Evolutionary conservation across 768 basidiomycete species (phyloP), one percentile per base, ranked within the genome.

Genomic region (Bullera alba): DNA sequence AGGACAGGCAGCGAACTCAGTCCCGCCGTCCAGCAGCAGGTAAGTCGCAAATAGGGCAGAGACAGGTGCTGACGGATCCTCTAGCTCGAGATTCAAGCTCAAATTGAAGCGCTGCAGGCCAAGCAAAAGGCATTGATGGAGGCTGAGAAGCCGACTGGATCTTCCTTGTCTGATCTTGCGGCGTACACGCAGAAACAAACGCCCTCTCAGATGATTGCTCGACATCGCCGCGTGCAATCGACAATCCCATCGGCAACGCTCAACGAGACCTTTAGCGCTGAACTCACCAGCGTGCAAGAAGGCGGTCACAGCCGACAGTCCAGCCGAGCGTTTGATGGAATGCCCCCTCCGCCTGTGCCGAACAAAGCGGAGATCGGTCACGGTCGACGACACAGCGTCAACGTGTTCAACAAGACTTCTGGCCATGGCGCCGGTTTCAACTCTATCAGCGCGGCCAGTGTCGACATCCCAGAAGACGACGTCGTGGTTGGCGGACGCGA

Each of bases 1-100:
- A 50, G 72, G 41, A 72, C 70, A 48, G 70, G 73, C 22, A 83
- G 82, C 45, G 89, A 93, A 68, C 81, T 91, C 52, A 71, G 60
- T 7, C 56, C 66, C 4, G 62, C 57, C 50, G 91, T 96, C 88
- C 89, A 89, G 5, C 90, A 96, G 73, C 93, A 96, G 80, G 90
- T 88, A 58, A 54, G 75, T 54, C 38, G 22, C 35, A 16, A 21
- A 34, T 14, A 30, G 32, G 21, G 43, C 16, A 5, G 17, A 25
- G 14, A 22, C n/a, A 34, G 26, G 29, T 23, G 50, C 46, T 54
- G 49, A 54, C 51, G 23, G 43, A n/a, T 19, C 14, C 10, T 28
- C 3, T 51, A 74, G 64, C 60, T 70, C 27, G 61, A 61, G 16
- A 48, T 74, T 8, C 73, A 74, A 50, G 57, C 61, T 23, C 63